Percentiles rank a stretch among this genome's conserved stretches.
phyloP scores from a whole-genome alignment of 805 yeast species.

The Diddensiella santjacobensis region DNA sequence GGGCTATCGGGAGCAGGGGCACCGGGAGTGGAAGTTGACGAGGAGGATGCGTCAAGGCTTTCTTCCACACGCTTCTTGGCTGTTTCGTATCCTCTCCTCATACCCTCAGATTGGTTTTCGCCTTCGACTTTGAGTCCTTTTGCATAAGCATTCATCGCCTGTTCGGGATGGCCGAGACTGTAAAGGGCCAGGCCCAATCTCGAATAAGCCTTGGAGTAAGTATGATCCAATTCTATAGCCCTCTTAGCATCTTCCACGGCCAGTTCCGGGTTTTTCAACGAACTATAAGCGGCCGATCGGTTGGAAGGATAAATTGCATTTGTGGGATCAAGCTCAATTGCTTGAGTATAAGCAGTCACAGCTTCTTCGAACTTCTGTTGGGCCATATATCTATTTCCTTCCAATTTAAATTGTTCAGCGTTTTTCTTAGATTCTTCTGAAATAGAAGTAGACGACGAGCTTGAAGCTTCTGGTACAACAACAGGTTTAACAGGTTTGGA shows the following conservation, averaged over 20 bases:
- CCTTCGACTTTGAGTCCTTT: conserved; percentile 87
- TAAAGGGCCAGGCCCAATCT: conserved; percentile 91
- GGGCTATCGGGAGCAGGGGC: conserved; percentile 29
- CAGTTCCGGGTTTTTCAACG: conserved; percentile 63
- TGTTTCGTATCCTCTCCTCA: conserved; percentile 90
- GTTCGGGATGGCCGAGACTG: conserved; percentile 91
- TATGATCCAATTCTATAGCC: conserved; percentile 75
- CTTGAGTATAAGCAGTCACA: conserved; percentile 71
- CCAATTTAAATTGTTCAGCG: conserved; percentile 81
- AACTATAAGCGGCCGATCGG: conserved; percentile 95
- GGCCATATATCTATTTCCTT: conserved; percentile 91
- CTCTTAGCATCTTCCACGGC: conserved; percentile 82
- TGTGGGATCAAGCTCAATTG: conserved; percentile 62
- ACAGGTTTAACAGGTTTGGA: neutral
- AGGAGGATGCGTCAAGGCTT: conserved; percentile 43
- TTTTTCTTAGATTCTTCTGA: conserved; percentile 51
- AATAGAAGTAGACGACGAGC: too few relatives aligned
- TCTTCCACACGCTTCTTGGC: conserved; percentile 85
- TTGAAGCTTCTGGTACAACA: neutral
- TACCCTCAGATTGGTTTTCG: conserved; percentile 74
- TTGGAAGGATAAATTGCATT: conserved; percentile 87
- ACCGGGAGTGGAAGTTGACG: conserved; percentile 31
- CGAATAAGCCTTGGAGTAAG: conserved; percentile 88
- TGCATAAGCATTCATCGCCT: conserved; percentile 85
- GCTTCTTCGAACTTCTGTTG: conserved; percentile 67